Evolutionary conservation across 2,329 filamentous ascomycete species (phyloP).

Genomic region (Colletotrichum tofieldiae): DNA sequence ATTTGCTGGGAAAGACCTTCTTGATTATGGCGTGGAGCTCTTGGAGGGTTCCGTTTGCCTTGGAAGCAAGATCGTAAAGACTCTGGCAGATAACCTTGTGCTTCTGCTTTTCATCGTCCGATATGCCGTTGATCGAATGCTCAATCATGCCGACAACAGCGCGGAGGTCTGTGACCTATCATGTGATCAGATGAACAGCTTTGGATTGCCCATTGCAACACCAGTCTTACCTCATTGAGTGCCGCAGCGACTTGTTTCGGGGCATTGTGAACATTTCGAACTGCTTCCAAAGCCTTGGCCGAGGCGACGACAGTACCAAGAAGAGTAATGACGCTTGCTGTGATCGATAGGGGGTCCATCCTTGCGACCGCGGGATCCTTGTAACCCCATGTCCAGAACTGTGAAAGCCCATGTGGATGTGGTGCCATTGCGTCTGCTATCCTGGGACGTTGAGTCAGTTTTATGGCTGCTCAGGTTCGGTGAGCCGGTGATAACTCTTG

Average conservation of each 20-base stretch:
- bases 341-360: slow-evolving; percentile 14
- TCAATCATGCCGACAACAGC: neutral
- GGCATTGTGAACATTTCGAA: neutral
- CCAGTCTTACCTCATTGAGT: neutral
- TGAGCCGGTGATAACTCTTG: neutral
- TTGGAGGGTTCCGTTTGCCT: neutral
- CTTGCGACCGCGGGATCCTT: neutral
- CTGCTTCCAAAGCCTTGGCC: neutral
- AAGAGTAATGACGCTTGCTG: slow-evolving; percentile 6
- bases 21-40: neutral
- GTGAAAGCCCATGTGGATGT: neutral
- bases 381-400: neutral
- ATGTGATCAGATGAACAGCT: neutral
- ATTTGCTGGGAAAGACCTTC: neutral
- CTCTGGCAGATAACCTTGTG: neutral
- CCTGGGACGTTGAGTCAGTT: neutral
- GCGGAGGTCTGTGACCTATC: slow-evolving; percentile 7
- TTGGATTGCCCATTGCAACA: neutral
- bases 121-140: neutral
- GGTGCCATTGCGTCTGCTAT: neutral
- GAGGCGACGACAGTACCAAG: neutral
- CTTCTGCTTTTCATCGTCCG: neutral
- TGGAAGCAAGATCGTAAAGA: neutral
- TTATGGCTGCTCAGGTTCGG: neutral
- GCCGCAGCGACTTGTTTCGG: neutral